Evolutionary conservation across 331 rosid genomes (phyloP).

Genomic region (Pyrus hybrid): DNA sequence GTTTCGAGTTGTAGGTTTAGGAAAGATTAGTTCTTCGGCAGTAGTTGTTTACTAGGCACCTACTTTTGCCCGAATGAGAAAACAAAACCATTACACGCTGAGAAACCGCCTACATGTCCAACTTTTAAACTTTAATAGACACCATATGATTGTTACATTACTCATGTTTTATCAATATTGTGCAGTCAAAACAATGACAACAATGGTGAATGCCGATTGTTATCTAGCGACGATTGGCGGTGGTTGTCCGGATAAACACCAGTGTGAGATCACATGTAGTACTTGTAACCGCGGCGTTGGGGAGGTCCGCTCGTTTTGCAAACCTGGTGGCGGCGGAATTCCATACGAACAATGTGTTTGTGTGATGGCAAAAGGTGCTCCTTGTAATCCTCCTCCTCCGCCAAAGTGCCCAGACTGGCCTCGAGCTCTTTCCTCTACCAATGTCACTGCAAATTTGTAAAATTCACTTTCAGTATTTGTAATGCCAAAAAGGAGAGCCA

Average conservation of each 20-base stretch:
- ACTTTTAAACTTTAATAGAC: too few relatives aligned
- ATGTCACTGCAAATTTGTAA: too few relatives aligned
- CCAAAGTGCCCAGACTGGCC: conserved; percentile 26
- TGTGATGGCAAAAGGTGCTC: conserved; percentile 18
- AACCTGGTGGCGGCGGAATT: background rate
- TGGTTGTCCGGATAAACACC: conserved; percentile 20
- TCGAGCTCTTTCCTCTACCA: background rate
- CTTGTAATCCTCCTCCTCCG: conserved; percentile 3
- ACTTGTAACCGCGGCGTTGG: conserved; percentile 26
- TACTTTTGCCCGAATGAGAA: too few relatives aligned
- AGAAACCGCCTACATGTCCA: too few relatives aligned
- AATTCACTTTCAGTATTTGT: too few relatives aligned
- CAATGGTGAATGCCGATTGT: background rate
- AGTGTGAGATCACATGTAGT: conserved; percentile 4
- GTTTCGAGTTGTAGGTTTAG: too few relatives aligned
- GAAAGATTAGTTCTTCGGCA: too few relatives aligned
- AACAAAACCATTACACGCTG: too few relatives aligned
- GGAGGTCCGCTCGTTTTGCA: background rate
- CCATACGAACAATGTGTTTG: conserved; percentile 9
- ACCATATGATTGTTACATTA: too few relatives aligned
- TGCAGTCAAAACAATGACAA: background rate
- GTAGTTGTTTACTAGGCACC: too few relatives aligned
- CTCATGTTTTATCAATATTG: too few relatives aligned
- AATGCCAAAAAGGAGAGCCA: too few relatives aligned
- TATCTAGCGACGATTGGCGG: conserved; percentile 4